Evolutionary conservation across 208 protist genomes (phyloP).

Genomic region (Wallacemonas collosoma): DNA sequence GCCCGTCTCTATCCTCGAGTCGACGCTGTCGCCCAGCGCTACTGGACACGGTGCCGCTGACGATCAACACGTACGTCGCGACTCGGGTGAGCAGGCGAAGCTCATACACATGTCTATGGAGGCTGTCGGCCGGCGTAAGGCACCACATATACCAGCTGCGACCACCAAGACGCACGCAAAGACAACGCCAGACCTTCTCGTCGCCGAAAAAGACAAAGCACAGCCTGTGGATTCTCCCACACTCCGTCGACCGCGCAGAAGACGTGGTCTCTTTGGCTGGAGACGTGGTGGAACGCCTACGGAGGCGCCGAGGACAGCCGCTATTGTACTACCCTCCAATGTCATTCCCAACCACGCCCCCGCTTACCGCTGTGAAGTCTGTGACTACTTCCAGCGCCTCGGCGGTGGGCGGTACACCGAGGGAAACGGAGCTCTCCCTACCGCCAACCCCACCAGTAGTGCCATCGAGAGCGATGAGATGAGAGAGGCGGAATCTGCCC

Average conservation of each 20-base stretch:
- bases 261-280: conserved; percentile 1
- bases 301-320: neutral
- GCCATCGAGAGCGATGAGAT: neutral
- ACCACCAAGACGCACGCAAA: too few species aligned
- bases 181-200: too few species aligned
- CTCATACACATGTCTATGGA: conserved; percentile 11
- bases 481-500: too few species aligned
- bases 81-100: neutral
- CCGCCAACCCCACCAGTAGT: neutral
- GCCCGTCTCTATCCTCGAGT: too few species aligned
- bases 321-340: conserved; percentile 18
- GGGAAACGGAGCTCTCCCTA: neutral
- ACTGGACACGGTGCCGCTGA: neutral
- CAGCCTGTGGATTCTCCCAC: neutral
- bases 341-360: conserved; percentile 30
- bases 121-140: neutral
- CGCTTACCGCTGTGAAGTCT: conserved; percentile 72
- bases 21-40: too few species aligned
- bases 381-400: conserved; percentile 36
- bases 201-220: too few species aligned
- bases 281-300: neutral
- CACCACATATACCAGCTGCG: too few species aligned
- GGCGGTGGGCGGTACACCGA: neutral
- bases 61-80: neutral
- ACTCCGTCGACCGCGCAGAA: neutral